phyloP scores from a whole-genome alignment of 768 basidiomycete species.

The Chiua virens region DNA sequence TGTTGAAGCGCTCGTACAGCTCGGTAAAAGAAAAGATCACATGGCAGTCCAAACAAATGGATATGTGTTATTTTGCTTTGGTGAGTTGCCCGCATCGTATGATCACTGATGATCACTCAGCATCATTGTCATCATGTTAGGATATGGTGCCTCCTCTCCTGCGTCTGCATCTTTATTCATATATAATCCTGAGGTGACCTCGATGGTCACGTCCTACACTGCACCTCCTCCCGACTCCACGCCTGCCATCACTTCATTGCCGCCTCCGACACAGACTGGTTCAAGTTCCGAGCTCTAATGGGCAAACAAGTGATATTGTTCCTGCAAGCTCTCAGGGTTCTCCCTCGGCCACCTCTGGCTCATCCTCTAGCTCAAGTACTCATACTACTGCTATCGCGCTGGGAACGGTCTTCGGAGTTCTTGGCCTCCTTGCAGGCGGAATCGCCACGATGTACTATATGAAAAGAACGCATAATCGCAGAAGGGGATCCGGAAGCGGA shows the following conservation, averaged over 20 bases:
- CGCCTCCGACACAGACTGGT: slow-evolving; percentile 34
- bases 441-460: slow-evolving; percentile 45
- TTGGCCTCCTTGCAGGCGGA: slow-evolving; percentile 50
- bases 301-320: slow-evolving; percentile 8
- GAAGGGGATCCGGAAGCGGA: background rate
- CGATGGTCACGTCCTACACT: slow-evolving; percentile 44
- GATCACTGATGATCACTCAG: slow-evolving; percentile 1
- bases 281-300: slow-evolving; percentile 7
- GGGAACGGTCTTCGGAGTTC: slow-evolving; percentile 59
- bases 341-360: slow-evolving; percentile 15
- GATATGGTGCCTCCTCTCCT: slow-evolving; percentile 32
- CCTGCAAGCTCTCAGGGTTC: slow-evolving; percentile 7
- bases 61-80: slow-evolving; percentile 75
- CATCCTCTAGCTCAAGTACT: slow-evolving; percentile 18
- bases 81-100: slow-evolving; percentile 42
- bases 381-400: slow-evolving; percentile 53
- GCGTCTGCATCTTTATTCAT: slow-evolving; percentile 56
- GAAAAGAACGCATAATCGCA: slow-evolving; percentile 31
- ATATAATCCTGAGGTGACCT: slow-evolving; percentile 41
- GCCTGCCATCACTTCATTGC: slow-evolving; percentile 33
- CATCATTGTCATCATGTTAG: slow-evolving; percentile 32
- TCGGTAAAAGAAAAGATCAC: slow-evolving; percentile 73
- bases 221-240: slow-evolving; percentile 33
- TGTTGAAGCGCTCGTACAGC: slow-evolving; percentile 48
- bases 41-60: slow-evolving; percentile 61